Percentiles rank a stretch among this genome's conserved stretches.
Conservation (phyloP, 2,329 filamentous ascomycete genomes). For the Phialocephala subalpina region DNA sequence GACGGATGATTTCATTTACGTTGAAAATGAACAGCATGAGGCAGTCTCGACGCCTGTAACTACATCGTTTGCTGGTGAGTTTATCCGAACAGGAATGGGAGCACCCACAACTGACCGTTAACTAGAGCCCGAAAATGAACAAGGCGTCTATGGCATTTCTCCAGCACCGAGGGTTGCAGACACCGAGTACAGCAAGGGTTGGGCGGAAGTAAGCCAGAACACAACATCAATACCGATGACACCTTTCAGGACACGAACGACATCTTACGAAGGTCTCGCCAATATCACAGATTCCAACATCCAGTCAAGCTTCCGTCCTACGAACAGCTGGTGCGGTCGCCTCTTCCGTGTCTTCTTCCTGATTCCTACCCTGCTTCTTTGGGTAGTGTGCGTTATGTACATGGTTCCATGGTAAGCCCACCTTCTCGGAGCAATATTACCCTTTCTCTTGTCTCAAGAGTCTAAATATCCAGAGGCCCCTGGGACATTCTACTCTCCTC, state of each 20-base stretch:
- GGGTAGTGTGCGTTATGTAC: constrained; percentile 15
- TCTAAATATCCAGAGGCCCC: too few relatives aligned
- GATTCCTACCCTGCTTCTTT: constrained; percentile 3
- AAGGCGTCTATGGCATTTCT: too few relatives aligned
- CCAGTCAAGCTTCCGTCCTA: not conserved
- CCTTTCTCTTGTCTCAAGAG: too few relatives aligned
- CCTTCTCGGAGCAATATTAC: too few relatives aligned
- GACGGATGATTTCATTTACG: constrained; percentile 19
- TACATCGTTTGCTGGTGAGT: too few relatives aligned
- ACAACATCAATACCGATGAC: not conserved
- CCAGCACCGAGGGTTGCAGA: too few relatives aligned
- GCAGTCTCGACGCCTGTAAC: too few relatives aligned
- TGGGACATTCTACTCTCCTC: too few relatives aligned
- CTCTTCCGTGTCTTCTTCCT: constrained; percentile 22
- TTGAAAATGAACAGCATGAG: not conserved
- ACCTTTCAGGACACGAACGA: not conserved
- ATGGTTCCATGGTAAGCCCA: constrained; percentile 14
- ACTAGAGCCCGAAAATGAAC: too few relatives aligned
- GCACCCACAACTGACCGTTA: too few relatives aligned
- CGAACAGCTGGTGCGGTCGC: constrained; percentile 18
- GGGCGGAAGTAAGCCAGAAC: not conserved
- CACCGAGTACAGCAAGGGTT: not conserved
- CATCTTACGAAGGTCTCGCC: not conserved
- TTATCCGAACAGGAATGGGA: too few relatives aligned
- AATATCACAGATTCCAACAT: not conserved